Evolutionary conservation across 768 basidiomycete genomes (phyloP).

Genomic region (Auricularia sp.): DNA sequence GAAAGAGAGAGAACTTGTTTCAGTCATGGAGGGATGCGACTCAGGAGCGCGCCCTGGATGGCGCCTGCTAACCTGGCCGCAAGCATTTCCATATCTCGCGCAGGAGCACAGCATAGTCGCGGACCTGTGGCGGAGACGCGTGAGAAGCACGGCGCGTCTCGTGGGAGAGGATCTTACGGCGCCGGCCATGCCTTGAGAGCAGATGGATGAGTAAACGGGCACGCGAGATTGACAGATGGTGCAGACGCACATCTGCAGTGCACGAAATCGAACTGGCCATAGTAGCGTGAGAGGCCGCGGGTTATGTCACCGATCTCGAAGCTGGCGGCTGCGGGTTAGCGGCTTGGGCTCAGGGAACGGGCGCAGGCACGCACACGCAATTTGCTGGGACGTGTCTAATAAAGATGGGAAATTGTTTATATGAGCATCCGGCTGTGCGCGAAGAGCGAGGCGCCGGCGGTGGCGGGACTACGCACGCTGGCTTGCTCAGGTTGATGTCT

Average conservation of each 20-base stretch:
- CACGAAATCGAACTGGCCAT: not conserved
- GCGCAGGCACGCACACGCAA: not conserved
- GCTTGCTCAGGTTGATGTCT: not conserved
- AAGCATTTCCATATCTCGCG: not conserved
- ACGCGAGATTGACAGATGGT: not conserved
- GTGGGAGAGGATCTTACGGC: not conserved
- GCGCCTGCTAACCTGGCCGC: not conserved
- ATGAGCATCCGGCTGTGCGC: not conserved
- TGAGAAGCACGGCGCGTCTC: not conserved
- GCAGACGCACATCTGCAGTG: not conserved
- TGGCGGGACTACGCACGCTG: not conserved
- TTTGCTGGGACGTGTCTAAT: not conserved
- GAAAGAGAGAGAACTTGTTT: not conserved
- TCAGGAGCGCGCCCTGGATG: not conserved
- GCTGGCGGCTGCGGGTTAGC: not conserved
- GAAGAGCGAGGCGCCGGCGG: not conserved
- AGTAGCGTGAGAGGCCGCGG: not conserved
- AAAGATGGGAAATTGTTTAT: not conserved
- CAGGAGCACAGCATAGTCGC: not conserved
- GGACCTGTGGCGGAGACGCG: not conserved
- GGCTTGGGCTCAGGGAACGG: not conserved
- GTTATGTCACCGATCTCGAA: not conserved
- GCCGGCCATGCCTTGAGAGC: not conserved
- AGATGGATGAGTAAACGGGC: not conserved
- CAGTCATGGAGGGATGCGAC: not conserved